Conservation (phyloP, 2,329 filamentous ascomycete species). For the Leptoxyphium fumago region DNA sequence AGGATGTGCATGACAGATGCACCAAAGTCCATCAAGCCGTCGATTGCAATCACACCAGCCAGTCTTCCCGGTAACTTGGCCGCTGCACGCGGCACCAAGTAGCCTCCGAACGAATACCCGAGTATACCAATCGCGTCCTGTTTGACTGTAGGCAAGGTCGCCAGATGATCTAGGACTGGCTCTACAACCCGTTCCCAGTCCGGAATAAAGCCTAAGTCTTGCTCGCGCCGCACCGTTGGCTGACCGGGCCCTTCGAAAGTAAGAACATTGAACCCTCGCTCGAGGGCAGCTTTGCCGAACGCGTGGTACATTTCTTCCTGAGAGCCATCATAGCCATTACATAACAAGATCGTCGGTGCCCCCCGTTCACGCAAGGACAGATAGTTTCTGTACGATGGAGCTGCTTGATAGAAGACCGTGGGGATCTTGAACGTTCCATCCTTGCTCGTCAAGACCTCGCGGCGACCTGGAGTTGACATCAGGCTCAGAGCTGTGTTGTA, state of each 20-base stretch:
- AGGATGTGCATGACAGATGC: neutral
- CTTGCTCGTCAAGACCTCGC: neutral
- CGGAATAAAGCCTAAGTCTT: slow-evolving; percentile 17
- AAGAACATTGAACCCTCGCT: slow-evolving; percentile 18
- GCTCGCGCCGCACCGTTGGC: slow-evolving; percentile 14
- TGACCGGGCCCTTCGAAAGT: slow-evolving; percentile 22
- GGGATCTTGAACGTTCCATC: slow-evolving; percentile 2
- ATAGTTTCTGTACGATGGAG: slow-evolving; percentile 1
- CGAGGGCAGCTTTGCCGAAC: slow-evolving; percentile 2
- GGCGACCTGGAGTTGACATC: slow-evolving; percentile 14
- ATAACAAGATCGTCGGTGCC: slow-evolving; percentile 8
- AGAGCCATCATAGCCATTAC: slow-evolving; percentile 16
- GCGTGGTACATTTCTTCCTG: slow-evolving; percentile 17
- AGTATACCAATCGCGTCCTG: slow-evolving; percentile 11
- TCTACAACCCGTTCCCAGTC: slow-evolving; percentile 19
- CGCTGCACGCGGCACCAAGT: slow-evolving; percentile 2
- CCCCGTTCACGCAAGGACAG: slow-evolving; percentile 3
- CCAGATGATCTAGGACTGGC: slow-evolving; percentile 19
- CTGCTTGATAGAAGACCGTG: slow-evolving; percentile 3
- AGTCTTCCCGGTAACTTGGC: slow-evolving; percentile 1
- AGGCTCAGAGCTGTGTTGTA: slow-evolving; percentile 26
- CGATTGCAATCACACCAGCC: slow-evolving; percentile 3
- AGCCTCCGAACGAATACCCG: slow-evolving; percentile 15
- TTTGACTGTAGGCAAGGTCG: slow-evolving; percentile 7
- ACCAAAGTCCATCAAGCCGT: slow-evolving; percentile 1